Base-by-base conservation (phyloP, 2,329 filamentous ascomycete genomes). In the Cadophora sp. region DNA sequence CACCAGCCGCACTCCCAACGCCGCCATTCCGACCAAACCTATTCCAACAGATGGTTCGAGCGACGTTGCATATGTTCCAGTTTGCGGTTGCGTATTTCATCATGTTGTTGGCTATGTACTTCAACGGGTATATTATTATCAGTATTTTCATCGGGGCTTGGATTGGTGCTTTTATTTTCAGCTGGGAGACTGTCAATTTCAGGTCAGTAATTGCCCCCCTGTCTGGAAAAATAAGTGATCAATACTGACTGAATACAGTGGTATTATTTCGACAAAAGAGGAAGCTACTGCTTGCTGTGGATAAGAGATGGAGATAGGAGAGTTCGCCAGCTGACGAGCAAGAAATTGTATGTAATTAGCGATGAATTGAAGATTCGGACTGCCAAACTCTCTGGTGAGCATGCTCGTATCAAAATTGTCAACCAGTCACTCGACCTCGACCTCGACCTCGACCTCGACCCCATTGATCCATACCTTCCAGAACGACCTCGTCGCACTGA, bases 111-210 rank as follows among this genome's bases (percentile, higher is more conserved):
- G 84, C 83, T 70, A 87, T 87, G 84, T 87, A 87, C 76, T 88
- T 84, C 79, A 87, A 87, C 72, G 87, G 89, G 9, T 96, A 93
- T 78, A 84, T 96, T 70, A 92, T 96, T 77, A 89, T 95, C 66
- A 92, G 88, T 72, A 93, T 96, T 77, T 87, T 96, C 69, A 85
- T 95, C 64, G 93, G 93, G 1, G 87, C 90, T 0, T 92, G 87
- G 70, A 66, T 94, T 5, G 93, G 92, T 18, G 83, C 85, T 18
- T 92, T 94, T 69, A 74, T 92, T 67, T 94, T 93, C 76, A 86
- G 89, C 36, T 94, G 91, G 90, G 89, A 91, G 76, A 80, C 77
- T 0, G 73, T 87, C 33, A 76, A 72, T 53, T 24, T 73, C 45
- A 66, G 63, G 72, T 73, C 64, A 66, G 69, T 69, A 7, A 18